A percentile compares a stretch with the other conserved stretches of the same genome.
Evolutionary conservation across 306 rosid genomes (phyloP).

Genomic region (Albizia julibrissin): DNA sequence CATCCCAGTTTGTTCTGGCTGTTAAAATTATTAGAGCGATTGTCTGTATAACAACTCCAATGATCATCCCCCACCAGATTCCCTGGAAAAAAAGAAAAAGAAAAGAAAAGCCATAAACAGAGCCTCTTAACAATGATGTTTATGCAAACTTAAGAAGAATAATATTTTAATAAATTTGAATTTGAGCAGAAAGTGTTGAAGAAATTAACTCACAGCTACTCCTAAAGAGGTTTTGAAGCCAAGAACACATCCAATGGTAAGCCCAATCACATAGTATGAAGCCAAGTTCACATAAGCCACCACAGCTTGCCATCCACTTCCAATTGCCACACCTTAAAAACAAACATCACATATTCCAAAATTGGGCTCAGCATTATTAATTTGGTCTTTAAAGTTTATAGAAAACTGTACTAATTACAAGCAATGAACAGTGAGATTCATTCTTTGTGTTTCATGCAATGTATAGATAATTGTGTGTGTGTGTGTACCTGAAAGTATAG

Average conservation of each 20-base stretch:
- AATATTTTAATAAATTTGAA: background rate
- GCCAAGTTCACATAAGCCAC: constrained; percentile 75
- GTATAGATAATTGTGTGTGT: background rate
- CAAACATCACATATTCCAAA: background rate
- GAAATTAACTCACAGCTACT: constrained; percentile 53
- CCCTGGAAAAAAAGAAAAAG: constrained; percentile 56
- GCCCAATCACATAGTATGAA: constrained; percentile 62
- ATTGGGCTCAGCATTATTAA: background rate
- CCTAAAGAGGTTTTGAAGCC: constrained; percentile 62
- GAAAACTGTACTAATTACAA: background rate
- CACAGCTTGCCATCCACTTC: constrained; percentile 80
- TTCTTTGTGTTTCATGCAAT: background rate
- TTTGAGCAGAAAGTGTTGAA: background rate
- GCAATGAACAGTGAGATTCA: background rate
- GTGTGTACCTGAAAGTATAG: constrained; percentile 52
- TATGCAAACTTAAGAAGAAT: background rate
- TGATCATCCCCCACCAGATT: constrained; percentile 79
- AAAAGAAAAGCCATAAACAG: background rate
- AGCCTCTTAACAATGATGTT: background rate
- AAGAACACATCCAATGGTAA: constrained; percentile 70
- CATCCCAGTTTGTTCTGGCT: constrained; percentile 64
- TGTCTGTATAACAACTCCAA: constrained; percentile 78
- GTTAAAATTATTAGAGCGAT: constrained; percentile 53
- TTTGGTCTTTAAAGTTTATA: background rate
- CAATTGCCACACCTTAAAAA: constrained; percentile 71